Conservation (phyloP, 2,329 filamentous ascomycete genomes). For the Diatrype stigma region DNA sequence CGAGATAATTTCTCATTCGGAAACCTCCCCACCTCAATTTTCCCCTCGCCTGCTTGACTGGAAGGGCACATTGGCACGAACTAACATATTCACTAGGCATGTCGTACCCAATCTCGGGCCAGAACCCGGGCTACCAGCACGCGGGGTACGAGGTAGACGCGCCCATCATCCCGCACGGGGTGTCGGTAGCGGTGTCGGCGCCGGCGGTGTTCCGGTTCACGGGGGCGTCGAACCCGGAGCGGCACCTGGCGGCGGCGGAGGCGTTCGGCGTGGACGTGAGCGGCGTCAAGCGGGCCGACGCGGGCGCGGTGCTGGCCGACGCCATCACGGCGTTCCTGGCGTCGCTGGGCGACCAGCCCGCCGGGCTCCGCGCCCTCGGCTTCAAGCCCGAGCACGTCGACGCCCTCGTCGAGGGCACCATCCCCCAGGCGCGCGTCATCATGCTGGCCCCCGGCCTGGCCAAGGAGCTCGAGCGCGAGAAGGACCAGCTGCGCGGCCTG, state of each 20-base stretch:
- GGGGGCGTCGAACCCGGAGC: slow-evolving; percentile 82
- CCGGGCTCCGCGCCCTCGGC: slow-evolving; percentile 77
- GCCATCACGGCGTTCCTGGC: slow-evolving; percentile 78
- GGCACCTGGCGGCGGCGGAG: slow-evolving; percentile 85
- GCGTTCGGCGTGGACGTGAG: slow-evolving; percentile 85
- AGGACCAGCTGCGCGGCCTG: slow-evolving; percentile 64
- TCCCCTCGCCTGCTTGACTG: too few species aligned
- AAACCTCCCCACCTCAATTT: too few species aligned
- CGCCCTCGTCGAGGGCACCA: slow-evolving; percentile 83
- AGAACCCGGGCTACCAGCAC: slow-evolving; percentile 89
- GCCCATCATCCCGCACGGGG: slow-evolving; percentile 90
- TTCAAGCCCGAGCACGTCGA: slow-evolving; percentile 75
- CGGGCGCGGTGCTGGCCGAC: slow-evolving; percentile 82
- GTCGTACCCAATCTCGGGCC: slow-evolving; percentile 95
- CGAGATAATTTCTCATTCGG: too few species aligned
- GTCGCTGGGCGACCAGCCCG: slow-evolving; percentile 83
- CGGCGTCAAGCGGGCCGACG: slow-evolving; percentile 82
- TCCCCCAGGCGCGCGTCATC: slow-evolving; percentile 85
- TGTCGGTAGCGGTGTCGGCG: slow-evolving; percentile 89
- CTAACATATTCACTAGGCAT: slow-evolving; percentile 54
- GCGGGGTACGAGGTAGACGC: slow-evolving; percentile 73
- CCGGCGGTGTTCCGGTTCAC: slow-evolving; percentile 95
- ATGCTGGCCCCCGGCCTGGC: slow-evolving; percentile 84
- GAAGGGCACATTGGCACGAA: background rate
- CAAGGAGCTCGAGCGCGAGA: slow-evolving; percentile 64